Evolutionary conservation across 1,139 yeast genomes (phyloP).

Genomic region (Yamadazyma pseudoaaseri): DNA sequence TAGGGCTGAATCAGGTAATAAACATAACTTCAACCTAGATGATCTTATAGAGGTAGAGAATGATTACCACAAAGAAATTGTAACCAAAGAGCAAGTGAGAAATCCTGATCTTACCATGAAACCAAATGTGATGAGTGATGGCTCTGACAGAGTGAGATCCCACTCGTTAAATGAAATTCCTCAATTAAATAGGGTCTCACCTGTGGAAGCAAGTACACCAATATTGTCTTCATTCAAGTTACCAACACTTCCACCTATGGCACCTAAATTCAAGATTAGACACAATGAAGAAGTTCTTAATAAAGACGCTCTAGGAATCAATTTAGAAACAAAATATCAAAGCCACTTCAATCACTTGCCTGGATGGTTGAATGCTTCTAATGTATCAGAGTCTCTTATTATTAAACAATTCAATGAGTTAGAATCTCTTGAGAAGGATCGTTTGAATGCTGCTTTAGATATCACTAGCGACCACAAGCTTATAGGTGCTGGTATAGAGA

Average conservation of each 20-base stretch:
- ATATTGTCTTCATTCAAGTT: constrained; percentile 15
- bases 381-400: constrained; percentile 10
- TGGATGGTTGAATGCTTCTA: constrained; percentile 14
- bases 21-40: constrained; percentile 13
- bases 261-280: constrained; percentile 33
- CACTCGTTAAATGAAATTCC: constrained; percentile 12
- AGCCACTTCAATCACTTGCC: constrained; percentile 12
- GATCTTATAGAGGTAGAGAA: constrained; percentile 14
- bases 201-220: constrained; percentile 17
- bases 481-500: constrained; percentile 61
- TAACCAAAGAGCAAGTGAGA: constrained; percentile 2
- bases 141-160: constrained; percentile 12
- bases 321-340: constrained; percentile 11
- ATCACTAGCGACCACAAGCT: constrained; percentile 11
- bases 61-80: constrained; percentile 11
- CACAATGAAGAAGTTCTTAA: constrained; percentile 39
- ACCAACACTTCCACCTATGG: constrained; percentile 9
- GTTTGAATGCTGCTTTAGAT: constrained; percentile 31
- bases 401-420: constrained; percentile 23
- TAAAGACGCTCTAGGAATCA: constrained; percentile 12
- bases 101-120: background rate
- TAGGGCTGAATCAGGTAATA: constrained; percentile 12
- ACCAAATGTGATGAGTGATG: background rate
- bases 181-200: constrained; percentile 4
- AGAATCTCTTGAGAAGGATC: constrained; percentile 30